These are phyloP conservation scores for Cardamine occulta DNA, from an alignment of 345 rosid genomes.

Conservation along the genomic window DNA sequence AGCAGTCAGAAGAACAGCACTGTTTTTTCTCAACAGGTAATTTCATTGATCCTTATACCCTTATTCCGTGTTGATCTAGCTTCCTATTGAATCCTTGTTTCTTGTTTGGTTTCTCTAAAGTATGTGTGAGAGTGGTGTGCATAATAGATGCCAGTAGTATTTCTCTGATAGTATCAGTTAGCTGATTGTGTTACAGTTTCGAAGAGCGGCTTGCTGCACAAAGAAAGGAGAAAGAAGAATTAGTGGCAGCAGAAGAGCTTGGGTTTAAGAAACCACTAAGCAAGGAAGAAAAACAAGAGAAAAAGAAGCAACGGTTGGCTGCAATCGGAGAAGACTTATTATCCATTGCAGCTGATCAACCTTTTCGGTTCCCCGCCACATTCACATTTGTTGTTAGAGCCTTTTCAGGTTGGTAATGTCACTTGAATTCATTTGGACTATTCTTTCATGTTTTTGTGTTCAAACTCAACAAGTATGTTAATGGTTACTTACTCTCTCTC, in stretches of 20 bases:
- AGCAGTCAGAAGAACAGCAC: constrained; percentile 91
- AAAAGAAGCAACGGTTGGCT: constrained; percentile 96
- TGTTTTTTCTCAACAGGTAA: constrained; percentile 95
- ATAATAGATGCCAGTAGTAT: neutral
- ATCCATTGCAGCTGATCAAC: constrained; percentile 97
- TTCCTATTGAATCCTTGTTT: neutral
- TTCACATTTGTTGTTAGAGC: constrained; percentile 99
- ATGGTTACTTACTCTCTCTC: constrained; percentile 26
- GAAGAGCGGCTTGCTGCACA: constrained; percentile 97
- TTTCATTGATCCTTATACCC: constrained; percentile 10
- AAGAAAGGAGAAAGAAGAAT: constrained; percentile 88
- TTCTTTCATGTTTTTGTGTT: neutral
- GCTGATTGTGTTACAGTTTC: constrained; percentile 58
- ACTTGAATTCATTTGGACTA: constrained; percentile 17
- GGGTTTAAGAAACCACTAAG: constrained; percentile 89
- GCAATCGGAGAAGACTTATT: constrained; percentile 98
- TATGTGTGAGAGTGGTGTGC: constrained; percentile 6
- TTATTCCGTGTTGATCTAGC: neutral
- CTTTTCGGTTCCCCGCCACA: constrained; percentile 97
- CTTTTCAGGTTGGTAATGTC: constrained; percentile 72
- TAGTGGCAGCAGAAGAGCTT: constrained; percentile 66
- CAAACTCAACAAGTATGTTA: constrained; percentile 7
- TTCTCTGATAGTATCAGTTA: neutral
- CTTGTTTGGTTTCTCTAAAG: constrained; percentile 11
- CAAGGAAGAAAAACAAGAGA: constrained; percentile 88